Conservation (phyloP, 2,329 filamentous ascomycete species). For the Hymenoscyphus albidus region DNA sequence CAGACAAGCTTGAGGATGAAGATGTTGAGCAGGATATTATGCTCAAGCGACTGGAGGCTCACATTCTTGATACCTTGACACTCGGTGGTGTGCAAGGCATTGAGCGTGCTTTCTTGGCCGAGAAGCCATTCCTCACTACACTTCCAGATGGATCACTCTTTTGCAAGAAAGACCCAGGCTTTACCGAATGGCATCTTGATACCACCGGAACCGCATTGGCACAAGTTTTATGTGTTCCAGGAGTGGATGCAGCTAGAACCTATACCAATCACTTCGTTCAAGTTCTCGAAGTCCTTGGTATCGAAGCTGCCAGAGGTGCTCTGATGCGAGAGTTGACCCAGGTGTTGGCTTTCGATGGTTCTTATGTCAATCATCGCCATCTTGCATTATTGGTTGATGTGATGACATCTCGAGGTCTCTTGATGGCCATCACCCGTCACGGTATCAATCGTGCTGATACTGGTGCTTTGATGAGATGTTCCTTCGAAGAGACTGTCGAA, state of each 20-base stretch:
- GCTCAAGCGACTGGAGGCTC: conserved; percentile 85
- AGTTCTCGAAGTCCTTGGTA: conserved; percentile 90
- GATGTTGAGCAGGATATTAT: conserved; percentile 84
- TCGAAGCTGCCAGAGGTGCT: conserved; percentile 86
- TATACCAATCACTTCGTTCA: conserved; percentile 97
- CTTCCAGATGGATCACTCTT: conserved; percentile 68
- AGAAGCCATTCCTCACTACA: conserved; percentile 65
- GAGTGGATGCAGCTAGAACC: conserved; percentile 80
- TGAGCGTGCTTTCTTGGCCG: conserved; percentile 88
- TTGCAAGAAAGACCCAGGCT: conserved; percentile 66
- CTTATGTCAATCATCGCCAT: conserved; percentile 98
- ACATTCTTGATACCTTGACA: conserved; percentile 86
- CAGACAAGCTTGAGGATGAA: conserved; percentile 69
- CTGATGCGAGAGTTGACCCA: conserved; percentile 84
- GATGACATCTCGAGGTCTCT: conserved; percentile 91
- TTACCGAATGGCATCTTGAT: conserved; percentile 90
- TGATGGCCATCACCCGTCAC: conserved; percentile 95
- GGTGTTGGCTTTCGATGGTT: conserved; percentile 96
- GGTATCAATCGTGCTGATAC: conserved; percentile 98
- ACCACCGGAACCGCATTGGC: conserved; percentile 86
- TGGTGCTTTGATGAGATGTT: conserved; percentile 97
- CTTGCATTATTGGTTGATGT: conserved; percentile 93
- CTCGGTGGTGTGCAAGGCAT: conserved; percentile 87
- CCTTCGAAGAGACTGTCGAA: conserved; percentile 98
- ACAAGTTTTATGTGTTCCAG: conserved; percentile 78